Evolutionary conservation across 805 yeast species (phyloP), one percentile per base, ranked within the genome.

Genomic region (Kregervanrija pseudodelftensis): DNA sequence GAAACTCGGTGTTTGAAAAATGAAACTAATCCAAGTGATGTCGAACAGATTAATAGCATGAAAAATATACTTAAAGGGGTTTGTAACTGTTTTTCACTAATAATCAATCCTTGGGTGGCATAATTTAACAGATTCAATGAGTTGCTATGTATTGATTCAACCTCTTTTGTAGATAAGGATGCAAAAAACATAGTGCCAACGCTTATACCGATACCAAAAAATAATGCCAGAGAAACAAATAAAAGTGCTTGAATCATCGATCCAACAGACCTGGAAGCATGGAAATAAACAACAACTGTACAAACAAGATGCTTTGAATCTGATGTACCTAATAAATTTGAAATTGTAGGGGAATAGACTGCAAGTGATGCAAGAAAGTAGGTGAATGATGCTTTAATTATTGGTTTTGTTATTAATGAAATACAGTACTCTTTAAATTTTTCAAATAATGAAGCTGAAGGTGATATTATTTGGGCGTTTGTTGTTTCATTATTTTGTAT

Each of bases 281-380:
- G 93, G 67, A 87, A 86, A 61, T 87, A 87, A 2, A 86, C 93
- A 1, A 86, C 83, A 9, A 82, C 82, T 0, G 95, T 87, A 34
- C 95, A 88, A 3, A 83, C 80, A 50, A 85, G 74, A 66, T 86
- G 95, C 59, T 86, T 86, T 10, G 84, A 78, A 61, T 84, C 90
- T 22, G 85, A 72, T 33, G 64, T 59, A 0, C 95, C 95, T 37
- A 85, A 58, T 2, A 78, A 48, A 13, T 61, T 53, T 10, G 80
- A 70, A 39, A 80, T 64, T 1, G 74, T 65, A 1, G 70, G 56
- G 52, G 71, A 72, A 59, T 82, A 85, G 13, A 86, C 93, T 1
- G 81, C 85, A 45, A 84, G 56, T 0, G 95, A 82, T 1, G 89
- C 91, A 1, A 85, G 47, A 9, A 82, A 65, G 57, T 87, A 87